Evolutionary conservation across 768 basidiomycete genomes (phyloP), one percentile per base, ranked within the genome.

Genomic region (Kwoniella sp.): DNA sequence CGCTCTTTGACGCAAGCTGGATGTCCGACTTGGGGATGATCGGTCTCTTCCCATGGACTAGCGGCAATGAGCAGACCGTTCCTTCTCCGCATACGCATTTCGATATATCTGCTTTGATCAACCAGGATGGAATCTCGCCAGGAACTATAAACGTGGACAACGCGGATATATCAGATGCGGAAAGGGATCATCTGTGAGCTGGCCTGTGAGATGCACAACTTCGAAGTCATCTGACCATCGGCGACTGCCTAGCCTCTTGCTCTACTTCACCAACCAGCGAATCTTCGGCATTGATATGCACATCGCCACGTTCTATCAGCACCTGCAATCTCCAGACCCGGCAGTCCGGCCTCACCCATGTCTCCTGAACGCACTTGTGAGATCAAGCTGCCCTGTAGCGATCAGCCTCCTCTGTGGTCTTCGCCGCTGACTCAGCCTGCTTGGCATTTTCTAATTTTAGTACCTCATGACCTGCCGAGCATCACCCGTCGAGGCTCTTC

Each of bases 251-350:
- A 68, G 67, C 13, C 50, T 68, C 1, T 53, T 64, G 21, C 67
- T 68, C 25, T 68, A 55, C 59, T 68, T 68, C 37, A 60, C 63
- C 21, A 49, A 60, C 30, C 60, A 60, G 44, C 58, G 67, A 13
- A 48, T 64, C 15, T 68, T 64, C 36, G 67, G 67, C n/a, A 24
- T 61, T 8, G 63, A 68, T 24, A 62, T 68, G 50, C 63, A 64
- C 59, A 64, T 68, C 27, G 44, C 63, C 7, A 60, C 63, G 19
- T 68, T 68, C 55, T 65, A 60, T 24, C 27, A 44, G 17, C 37
- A 40, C 17, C 30, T 64, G 8, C 61, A 68, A 29, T 57, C 54
- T 19, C 21, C 33, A 0, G 63, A 68, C 26, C 55, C 63, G 29
- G 6, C 48, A 1, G 24, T 44, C 21, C 25, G 63, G 19, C 67